Conservation (phyloP, 768 basidiomycete genomes). For the Crucibulum laeve region DNA sequence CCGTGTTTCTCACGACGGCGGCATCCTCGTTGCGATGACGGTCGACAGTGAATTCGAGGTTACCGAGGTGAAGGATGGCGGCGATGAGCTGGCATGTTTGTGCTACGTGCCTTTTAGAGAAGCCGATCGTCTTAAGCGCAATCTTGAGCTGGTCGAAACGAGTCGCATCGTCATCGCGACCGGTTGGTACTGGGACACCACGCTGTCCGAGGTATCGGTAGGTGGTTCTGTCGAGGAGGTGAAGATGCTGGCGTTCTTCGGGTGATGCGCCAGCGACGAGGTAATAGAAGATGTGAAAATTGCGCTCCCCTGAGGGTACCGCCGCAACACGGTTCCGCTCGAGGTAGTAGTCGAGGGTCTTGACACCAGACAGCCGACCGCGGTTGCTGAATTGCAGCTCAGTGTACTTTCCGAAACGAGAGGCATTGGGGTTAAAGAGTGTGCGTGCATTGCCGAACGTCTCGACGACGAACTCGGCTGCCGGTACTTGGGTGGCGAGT, state of each 20-base stretch:
- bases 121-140: slow-evolving; percentile 88
- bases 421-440: slow-evolving; percentile 91
- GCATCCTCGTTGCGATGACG: slow-evolving; percentile 84
- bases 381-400: slow-evolving; percentile 96
- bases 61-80: slow-evolving; percentile 94
- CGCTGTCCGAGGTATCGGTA: slow-evolving; percentile 88
- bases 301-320: slow-evolving; percentile 87
- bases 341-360: slow-evolving; percentile 95
- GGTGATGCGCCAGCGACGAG: slow-evolving; percentile 85
- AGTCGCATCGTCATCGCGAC: slow-evolving; percentile 72
- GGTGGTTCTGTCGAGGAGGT: slow-evolving; percentile 71
- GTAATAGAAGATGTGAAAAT: slow-evolving; percentile 98
- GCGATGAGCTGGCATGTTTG: slow-evolving; percentile 94
- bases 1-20: slow-evolving; percentile 84
- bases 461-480: slow-evolving; percentile 93
- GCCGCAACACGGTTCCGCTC: slow-evolving; percentile 88
- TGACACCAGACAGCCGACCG: slow-evolving; percentile 83
- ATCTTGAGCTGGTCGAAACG: slow-evolving; percentile 93
- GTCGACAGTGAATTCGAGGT: slow-evolving; percentile 89
- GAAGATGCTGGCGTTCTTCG: slow-evolving; percentile 88
- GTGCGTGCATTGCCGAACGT: slow-evolving; percentile 92
- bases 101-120: slow-evolving; percentile 93
- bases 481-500: slow-evolving; percentile 80
- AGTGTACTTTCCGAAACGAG: slow-evolving; percentile 96
- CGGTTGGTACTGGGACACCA: slow-evolving; percentile 29